Percentiles rank a stretch among this genome's conserved stretches.
These are phyloP conservation scores for Eimeria necatrix DNA, from an alignment of 169 alveolate genomes.

Conservation along the genomic window DNA sequence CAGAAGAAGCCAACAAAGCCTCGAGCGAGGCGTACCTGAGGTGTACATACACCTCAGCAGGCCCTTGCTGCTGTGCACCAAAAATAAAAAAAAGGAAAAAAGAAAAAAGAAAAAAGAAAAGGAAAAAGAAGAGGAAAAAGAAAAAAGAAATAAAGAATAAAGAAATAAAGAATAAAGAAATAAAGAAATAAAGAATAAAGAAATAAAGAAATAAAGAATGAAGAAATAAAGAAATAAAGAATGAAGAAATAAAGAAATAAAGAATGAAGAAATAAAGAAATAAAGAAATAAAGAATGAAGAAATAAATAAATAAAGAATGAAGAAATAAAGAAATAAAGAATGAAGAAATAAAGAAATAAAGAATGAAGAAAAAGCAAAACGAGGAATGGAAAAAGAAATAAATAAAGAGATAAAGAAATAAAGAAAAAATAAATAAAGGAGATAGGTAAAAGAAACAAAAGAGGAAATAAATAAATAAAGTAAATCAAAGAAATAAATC, in stretches of 20 bases:
- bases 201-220: neutral
- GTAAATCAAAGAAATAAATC: too few relatives aligned
- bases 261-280: neutral
- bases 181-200: neutral
- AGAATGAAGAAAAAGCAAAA: neutral
- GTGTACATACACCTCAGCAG: neutral
- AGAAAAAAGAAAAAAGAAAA: neutral
- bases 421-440: too few relatives aligned
- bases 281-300: too few relatives aligned
- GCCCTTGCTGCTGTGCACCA: neutral
- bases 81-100: neutral
- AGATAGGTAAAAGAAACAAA: too few relatives aligned
- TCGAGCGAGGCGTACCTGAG: slow-evolving; percentile 65
- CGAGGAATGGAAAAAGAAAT: neutral
- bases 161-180: neutral
- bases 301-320: too few relatives aligned
- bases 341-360: too few relatives aligned
- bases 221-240: neutral
- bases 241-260: neutral
- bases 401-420: neutral
- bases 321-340: too few relatives aligned
- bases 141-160: neutral
- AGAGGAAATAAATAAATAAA: too few relatives aligned
- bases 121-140: neutral
- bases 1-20: slow-evolving; percentile 13